Conservation (phyloP, 768 basidiomycete genomes). For the Trametes elegans region DNA sequence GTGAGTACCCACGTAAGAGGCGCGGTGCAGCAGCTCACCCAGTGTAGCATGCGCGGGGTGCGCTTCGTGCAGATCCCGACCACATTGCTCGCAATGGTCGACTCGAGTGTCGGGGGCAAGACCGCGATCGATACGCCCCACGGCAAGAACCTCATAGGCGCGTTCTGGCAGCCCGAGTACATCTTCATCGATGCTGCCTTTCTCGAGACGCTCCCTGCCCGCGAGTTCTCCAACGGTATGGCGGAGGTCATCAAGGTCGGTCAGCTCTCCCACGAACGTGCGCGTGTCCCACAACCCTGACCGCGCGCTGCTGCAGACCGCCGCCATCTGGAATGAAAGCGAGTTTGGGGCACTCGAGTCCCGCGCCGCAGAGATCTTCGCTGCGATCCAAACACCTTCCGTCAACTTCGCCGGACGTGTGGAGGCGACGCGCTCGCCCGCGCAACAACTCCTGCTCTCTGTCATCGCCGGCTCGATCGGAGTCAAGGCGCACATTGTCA, state of each 20-base stretch:
- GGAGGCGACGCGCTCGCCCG: constrained; percentile 63
- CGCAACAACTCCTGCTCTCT: constrained; percentile 83
- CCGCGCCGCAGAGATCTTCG: constrained; percentile 78
- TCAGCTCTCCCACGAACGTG: background rate
- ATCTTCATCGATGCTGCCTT: constrained; percentile 98
- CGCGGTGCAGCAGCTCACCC: constrained; percentile 5
- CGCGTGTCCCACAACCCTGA: background rate
- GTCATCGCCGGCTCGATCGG: constrained; percentile 92
- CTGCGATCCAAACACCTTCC: constrained; percentile 78
- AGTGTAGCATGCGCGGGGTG: constrained; percentile 89
- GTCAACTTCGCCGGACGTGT: constrained; percentile 52
- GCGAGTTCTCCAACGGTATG: constrained; percentile 99
- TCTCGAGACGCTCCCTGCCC: constrained; percentile 85
- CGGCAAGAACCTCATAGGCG: constrained; percentile 97
- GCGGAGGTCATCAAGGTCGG: constrained; percentile 95
- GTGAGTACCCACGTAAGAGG: constrained; percentile 46
- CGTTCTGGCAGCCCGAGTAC: constrained; percentile 97
- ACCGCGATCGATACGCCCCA: constrained; percentile 99
- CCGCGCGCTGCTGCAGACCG: constrained; percentile 63
- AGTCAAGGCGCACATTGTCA: constrained; percentile 97
- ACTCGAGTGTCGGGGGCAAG: constrained; percentile 96
- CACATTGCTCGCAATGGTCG: constrained; percentile 96
- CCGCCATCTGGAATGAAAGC: constrained; percentile 95
- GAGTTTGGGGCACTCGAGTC: constrained; percentile 91
- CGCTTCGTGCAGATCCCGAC: constrained; percentile 96